A percentile compares a stretch with the other conserved stretches of the same genome.
phyloP scores from a whole-genome alignment of 2,329 filamentous ascomycete genomes.

The Pezizomycotina sp. region DNA sequence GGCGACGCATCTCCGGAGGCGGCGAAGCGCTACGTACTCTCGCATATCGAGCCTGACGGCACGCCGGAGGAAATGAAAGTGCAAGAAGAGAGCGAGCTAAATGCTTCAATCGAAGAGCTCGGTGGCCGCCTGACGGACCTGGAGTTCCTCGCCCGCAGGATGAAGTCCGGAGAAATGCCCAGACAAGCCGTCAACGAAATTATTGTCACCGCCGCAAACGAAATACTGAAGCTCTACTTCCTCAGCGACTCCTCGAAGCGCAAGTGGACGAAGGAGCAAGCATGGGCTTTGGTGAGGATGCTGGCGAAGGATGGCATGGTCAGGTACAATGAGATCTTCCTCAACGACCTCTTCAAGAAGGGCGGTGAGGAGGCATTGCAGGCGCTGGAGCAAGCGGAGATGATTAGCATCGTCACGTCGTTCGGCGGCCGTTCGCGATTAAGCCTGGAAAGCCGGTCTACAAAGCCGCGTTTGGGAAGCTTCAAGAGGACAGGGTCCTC shows the following conservation, averaged over 20 bases:
- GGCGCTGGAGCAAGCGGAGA: slow-evolving; percentile 65
- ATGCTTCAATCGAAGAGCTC: slow-evolving; percentile 62
- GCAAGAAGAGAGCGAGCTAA: slow-evolving; percentile 42
- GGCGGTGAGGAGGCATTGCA: slow-evolving; percentile 62
- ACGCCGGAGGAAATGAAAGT: slow-evolving; percentile 22
- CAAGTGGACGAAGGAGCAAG: slow-evolving; percentile 69
- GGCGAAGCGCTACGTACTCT: slow-evolving; percentile 78
- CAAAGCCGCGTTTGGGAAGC: slow-evolving; percentile 57
- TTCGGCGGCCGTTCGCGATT: slow-evolving; percentile 63
- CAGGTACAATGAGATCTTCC: slow-evolving; percentile 70
- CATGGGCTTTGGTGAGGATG: slow-evolving; percentile 71
- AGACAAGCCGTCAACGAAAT: slow-evolving; percentile 71
- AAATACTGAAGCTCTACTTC: slow-evolving; percentile 87
- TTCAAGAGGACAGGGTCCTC: slow-evolving; percentile 24
- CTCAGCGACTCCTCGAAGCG: slow-evolving; percentile 42
- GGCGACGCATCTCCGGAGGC: slow-evolving; percentile 75
- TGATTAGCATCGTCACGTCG: slow-evolving; percentile 57
- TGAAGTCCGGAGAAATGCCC: slow-evolving; percentile 74
- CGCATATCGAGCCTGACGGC: slow-evolving; percentile 46
- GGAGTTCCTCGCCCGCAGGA: slow-evolving; percentile 77
- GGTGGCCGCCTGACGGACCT: slow-evolving; percentile 91
- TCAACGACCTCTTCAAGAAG: slow-evolving; percentile 56
- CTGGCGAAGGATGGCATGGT: slow-evolving; percentile 52
- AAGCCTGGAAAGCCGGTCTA: slow-evolving; percentile 74
- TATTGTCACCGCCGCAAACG: slow-evolving; percentile 69